Base-by-base conservation (phyloP, 257 asterid genomes). In the Nicotiana tabacum region DNA sequence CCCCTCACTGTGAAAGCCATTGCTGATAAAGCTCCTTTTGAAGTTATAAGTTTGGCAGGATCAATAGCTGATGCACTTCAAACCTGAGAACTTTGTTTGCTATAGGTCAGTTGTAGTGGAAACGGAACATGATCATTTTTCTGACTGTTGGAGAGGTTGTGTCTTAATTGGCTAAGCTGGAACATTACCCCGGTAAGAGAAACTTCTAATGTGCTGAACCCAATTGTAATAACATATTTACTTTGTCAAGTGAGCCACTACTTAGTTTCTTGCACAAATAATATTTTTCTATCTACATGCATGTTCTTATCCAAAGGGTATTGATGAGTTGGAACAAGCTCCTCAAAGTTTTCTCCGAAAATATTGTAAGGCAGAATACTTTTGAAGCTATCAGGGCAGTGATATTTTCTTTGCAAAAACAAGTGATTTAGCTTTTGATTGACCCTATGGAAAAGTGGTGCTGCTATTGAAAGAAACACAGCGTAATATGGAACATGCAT, bases 11-110 rank as follows among this genome's bases (percentile, higher is more conserved):
- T 94, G 80, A 87, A 91, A 81, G 92, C 94, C 82, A 87, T 96
- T 27, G 87, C 86, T 21, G 79, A 86, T 15, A 89, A 89, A 90
- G 89, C 95, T 81, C 99, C 99, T 21, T 96, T 96, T 56, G 99
- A 96, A 85, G 92, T 96, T 74, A 62, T 94, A 88, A 93, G 97
- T 80, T 98, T 96, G 56, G 99, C 99, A 0, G 94, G 93, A 66
- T 96, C 98, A 11, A 96, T 96, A 62, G 93, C 98, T 35, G 96
- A 92, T 79, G 96, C 98, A 60, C 99, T 96, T 55, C 99, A 94
- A 70, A 96, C 86, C 84, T 96, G 89, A 91, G 65, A 27, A 4
- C 46, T 27, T 9, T 51, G 9, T 51, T 27, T 15, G 80, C 46
- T 76, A 13, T 16, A 29, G 51, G 11, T 51, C 21, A 65, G 18